Evolutionary conservation across 305 asterid species (phyloP), one percentile per base, ranked within the genome.

Genomic region (Solanum hybrid): DNA sequence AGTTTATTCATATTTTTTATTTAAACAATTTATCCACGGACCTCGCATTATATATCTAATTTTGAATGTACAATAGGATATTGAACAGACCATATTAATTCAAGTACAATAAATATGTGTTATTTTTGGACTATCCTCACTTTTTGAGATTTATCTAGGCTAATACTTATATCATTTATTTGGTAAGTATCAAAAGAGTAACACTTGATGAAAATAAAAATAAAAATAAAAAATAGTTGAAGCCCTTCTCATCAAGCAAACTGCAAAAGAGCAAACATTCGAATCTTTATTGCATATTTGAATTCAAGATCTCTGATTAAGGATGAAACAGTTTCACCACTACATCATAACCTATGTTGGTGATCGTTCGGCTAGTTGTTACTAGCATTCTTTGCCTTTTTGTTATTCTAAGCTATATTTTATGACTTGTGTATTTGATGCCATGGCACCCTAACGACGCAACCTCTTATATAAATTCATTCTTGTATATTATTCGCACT

Each of bases 261-360:
- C 35, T 32, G 35, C 35, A 34, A 34, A 34, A 56, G 24, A 2
- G 4, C n/a, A 17, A 56, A 56, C 69, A 56, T 19, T 56, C 11
- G 0, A 19, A 56, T 56, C 24, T 1, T 7, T 19, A 56, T 56
- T 56, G 11, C 26, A 56, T 56, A 56, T 56, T 56, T 0, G 10
- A 56, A 56, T 0, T 56, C 26, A 8, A 56, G 2, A 56, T 4
- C 1, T 45, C 6, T 45, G 8, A 5, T 45, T 45, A 45, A 45
- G 0, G 0, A 45, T 45, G 22, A 5, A 45, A 14, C 8, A 45
- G 8, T 45, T 14, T 0, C 1, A 56, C 0, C 69, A 56, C 26
- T 56, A 0, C 1, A 56, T 3, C 24, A 15, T 14, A 56, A 6
- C 4, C 1, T 19, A 56, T 56, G 10, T 56, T 56, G 69, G 24